Evolutionary conservation across 768 basidiomycete genomes (phyloP), one percentile per base, ranked within the genome.

Genomic region (Boletus coccyginus): DNA sequence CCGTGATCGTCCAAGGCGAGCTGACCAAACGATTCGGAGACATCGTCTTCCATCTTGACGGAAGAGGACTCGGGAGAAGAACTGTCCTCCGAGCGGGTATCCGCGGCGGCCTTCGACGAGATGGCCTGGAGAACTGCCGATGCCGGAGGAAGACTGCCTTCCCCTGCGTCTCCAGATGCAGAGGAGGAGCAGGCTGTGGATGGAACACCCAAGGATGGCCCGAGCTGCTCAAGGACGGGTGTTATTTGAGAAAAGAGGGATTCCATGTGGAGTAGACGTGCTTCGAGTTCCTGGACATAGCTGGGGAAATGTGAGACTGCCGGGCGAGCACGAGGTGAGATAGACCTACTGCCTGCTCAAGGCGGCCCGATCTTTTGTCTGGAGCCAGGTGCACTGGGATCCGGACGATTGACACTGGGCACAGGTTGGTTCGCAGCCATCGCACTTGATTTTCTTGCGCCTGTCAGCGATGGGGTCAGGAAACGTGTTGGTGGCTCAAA

Each of bases 371-470:
- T 94, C 92, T 75, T 92, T 93, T 7, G 92, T 94, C 74, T 94
- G 92, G 42, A 92, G 77, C 92, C 92, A 94, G 43, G 88, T 90
- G 67, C 92, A 94, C 62, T 85, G 82, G 1, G 88, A 87, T 45
- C 83, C 84, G 8, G 90, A 87, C 42, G 82, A 75, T 17, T 82
- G 69, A 67, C 92, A 94, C 66, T 93, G 92, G 0, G 89, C 87
- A 64, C 92, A 94, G 12, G 86, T 88, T 13, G 92, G 92, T 68
- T 94, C 92, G 64, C 77, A 82, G 61, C 92, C 92, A 75, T 94
- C 92, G 73, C 92, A 94, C 71, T 94, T 94, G 70, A 94, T 92
- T 80, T 94, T 94, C 83, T 93, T 93, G 62, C 90, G 85, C 59
- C 92, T 92, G 70, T 35, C 50, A 42, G 55, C 40, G 66, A 58